These are phyloP conservation scores for Fusarium bactridioides DNA, from an alignment of 2,329 filamentous ascomycete genomes.

Conservation along the genomic window DNA sequence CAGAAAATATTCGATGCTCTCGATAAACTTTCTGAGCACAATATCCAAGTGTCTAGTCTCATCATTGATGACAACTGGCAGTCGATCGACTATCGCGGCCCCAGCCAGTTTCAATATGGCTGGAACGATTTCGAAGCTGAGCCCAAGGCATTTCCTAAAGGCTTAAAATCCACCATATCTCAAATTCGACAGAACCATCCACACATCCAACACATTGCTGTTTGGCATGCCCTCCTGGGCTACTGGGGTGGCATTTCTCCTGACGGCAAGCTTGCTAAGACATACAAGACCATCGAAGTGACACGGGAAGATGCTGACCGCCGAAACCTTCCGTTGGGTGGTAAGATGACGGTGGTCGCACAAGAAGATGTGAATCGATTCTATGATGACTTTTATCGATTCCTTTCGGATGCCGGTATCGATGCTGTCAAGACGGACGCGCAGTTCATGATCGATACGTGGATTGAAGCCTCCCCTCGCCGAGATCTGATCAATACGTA, in stretches of 20 bases:
- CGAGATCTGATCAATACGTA: conserved; percentile 76
- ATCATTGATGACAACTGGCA: conserved; percentile 99
- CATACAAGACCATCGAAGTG: conserved; percentile 77
- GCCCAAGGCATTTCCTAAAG: conserved; percentile 77
- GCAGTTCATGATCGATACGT: conserved; percentile 86
- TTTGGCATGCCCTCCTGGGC: conserved; percentile 90
- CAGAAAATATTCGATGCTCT: conserved; percentile 81
- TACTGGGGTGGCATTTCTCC: conserved; percentile 93
- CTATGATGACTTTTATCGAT: conserved; percentile 91
- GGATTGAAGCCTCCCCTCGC: conserved; percentile 73
- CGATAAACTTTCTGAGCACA: conserved; percentile 71
- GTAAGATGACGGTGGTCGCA: conserved; percentile 76
- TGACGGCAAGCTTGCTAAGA: conserved; percentile 74
- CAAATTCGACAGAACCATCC: conserved; percentile 74
- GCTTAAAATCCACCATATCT: conserved; percentile 74
- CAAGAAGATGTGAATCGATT: conserved; percentile 77
- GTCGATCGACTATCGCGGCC: conserved; percentile 64
- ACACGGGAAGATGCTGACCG: conserved; percentile 58
- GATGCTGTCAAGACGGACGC: conserved; percentile 93
- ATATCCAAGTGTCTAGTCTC: conserved; percentile 81
- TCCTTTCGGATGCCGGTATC: conserved; percentile 76
- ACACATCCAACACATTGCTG: conserved; percentile 82
- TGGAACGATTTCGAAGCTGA: conserved; percentile 92
- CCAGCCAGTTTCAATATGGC: conserved; percentile 64
- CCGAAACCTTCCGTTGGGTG: conserved; percentile 61